These are phyloP conservation scores for Ormosia emarginata DNA, from an alignment of 306 rosid species.

Conservation along the genomic window DNA sequence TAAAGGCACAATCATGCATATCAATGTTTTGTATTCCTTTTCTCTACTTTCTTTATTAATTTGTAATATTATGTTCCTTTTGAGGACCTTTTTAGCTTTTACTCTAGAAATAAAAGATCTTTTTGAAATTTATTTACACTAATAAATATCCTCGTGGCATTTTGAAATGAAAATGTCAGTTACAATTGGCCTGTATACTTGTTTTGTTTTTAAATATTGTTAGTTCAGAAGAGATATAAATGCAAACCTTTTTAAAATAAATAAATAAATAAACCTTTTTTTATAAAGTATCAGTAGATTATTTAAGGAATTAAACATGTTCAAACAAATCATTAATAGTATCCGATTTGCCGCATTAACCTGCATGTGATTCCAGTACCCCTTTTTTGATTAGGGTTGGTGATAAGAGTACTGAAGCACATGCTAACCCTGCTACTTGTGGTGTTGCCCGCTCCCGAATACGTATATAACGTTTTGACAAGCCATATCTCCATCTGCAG, in stretches of 20 bases:
- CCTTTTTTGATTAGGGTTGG: constrained; percentile 11
- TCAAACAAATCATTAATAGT: not conserved
- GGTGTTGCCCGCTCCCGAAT: constrained; percentile 14
- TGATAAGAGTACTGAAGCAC: constrained; percentile 23
- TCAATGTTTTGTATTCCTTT: not conserved
- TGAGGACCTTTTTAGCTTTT: not conserved
- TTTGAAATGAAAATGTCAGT: not conserved
- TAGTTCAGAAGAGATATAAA: not conserved
- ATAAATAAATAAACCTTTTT: too few relatives aligned
- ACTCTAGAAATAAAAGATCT: not conserved
- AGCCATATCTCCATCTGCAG: constrained; percentile 24
- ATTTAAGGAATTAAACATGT: not conserved
- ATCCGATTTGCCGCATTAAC: not conserved
- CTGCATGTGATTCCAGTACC: constrained; percentile 22
- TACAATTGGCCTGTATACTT: not conserved
- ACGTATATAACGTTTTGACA: not conserved
- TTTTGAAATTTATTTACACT: not conserved
- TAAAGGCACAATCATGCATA: not conserved
- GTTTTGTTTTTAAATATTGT: not conserved
- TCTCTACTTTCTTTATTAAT: not conserved
- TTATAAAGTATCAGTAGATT: not conserved
- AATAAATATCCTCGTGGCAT: not conserved
- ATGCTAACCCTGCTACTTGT: constrained; percentile 10
- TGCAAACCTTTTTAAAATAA: not conserved
- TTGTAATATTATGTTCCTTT: not conserved